phyloP scores from a whole-genome alignment of 345 rosid genomes.

The Dimocarpus longan region DNA sequence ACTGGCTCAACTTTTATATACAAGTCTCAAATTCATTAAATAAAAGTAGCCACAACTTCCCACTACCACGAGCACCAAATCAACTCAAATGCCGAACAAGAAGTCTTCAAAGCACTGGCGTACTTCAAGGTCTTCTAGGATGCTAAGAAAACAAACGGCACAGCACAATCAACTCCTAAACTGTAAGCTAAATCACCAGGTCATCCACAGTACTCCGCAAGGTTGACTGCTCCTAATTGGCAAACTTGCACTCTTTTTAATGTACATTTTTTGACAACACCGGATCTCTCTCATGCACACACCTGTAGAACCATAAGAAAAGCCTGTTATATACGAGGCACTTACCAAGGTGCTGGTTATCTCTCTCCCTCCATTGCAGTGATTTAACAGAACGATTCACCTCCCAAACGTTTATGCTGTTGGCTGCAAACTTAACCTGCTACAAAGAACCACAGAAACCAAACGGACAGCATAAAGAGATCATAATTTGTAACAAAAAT shows the following conservation, averaged over 20 bases:
- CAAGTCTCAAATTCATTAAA: neutral
- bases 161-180: neutral
- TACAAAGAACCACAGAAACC: conserved; percentile 19
- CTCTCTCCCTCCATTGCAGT: neutral
- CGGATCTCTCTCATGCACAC: conserved; percentile 3
- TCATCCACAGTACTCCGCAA: neutral
- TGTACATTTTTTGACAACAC: neutral
- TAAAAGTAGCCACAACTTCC: neutral
- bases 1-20: neutral
- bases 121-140: conserved; percentile 4
- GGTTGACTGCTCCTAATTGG: neutral
- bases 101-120: conserved; percentile 8
- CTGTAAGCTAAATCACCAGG: neutral
- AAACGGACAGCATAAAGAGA: conserved; percentile 39
- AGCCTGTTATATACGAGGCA: conserved; percentile 24
- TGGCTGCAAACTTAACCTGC: conserved; percentile 46
- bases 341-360: conserved; percentile 25
- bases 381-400: conserved; percentile 4
- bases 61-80: neutral
- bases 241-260: neutral
- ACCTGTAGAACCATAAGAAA: conserved; percentile 24
- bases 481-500: conserved; percentile 30
- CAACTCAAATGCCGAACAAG: neutral
- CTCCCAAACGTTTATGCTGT: conserved; percentile 23
- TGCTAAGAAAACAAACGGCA: neutral